Conservation (phyloP, 2,329 filamentous ascomycete species). For the Fusarium sp. region DNA sequence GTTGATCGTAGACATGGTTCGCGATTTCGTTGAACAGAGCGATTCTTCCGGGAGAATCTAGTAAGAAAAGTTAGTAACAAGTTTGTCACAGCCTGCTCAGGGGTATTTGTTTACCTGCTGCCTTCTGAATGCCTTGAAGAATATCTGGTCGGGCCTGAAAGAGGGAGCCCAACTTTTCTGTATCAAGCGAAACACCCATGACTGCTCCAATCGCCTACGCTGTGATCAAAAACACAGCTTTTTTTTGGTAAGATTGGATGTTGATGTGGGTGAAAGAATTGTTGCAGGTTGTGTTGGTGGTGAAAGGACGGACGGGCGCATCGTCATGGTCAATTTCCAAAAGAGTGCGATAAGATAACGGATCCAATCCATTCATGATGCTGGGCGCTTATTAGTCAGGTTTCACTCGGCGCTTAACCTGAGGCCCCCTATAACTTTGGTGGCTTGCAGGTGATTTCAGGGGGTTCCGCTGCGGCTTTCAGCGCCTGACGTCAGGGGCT, state of each 20-base stretch:
- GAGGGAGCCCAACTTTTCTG: slow-evolving; percentile 62
- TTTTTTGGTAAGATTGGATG: slow-evolving; percentile 22
- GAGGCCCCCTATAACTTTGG: slow-evolving; percentile 9
- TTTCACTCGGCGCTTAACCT: slow-evolving; percentile 5
- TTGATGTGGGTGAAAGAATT: slow-evolving; percentile 16
- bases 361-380: slow-evolving; percentile 15
- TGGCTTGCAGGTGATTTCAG: slow-evolving; percentile 27
- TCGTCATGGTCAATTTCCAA: slow-evolving; percentile 41
- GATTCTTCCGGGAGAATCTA: slow-evolving; percentile 64
- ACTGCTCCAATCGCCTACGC: slow-evolving; percentile 28
- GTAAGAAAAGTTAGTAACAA: slow-evolving; percentile 17
- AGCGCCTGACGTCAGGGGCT: slow-evolving; percentile 34
- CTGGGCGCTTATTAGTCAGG: slow-evolving; percentile 42
- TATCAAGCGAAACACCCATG: slow-evolving; percentile 62
- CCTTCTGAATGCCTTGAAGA: slow-evolving; percentile 63
- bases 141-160: slow-evolving; percentile 70
- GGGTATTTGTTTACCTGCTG: slow-evolving; percentile 60
- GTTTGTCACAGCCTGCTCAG: slow-evolving; percentile 19
- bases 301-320: slow-evolving; percentile 23
- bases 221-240: slow-evolving; percentile 30
- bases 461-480: slow-evolving; percentile 23
- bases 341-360: slow-evolving; percentile 44
- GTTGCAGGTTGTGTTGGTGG: slow-evolving; percentile 26
- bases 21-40: slow-evolving; percentile 69
- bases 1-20: slow-evolving; percentile 61